Evolutionary conservation across 2,329 filamentous ascomycete species (phyloP), one percentile per base, ranked within the genome.

Genomic region (Penicillium italicum): DNA sequence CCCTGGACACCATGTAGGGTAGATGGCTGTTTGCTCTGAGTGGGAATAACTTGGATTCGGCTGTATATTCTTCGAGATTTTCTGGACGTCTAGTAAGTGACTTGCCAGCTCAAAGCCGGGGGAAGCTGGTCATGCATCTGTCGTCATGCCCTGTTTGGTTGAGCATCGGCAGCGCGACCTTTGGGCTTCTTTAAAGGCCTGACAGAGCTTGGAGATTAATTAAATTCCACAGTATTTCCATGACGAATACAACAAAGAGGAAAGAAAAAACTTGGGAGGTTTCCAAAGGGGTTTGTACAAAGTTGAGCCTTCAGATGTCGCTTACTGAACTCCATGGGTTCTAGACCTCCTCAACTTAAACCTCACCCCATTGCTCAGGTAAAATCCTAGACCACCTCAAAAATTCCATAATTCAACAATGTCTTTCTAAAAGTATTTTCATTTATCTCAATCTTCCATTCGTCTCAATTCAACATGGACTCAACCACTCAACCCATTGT

Each of bases 401-500:
- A 16, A n/a, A 10, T 36, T 20, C 18, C 16, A 26, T 47, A 20
- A 26, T 46, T n/a, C 22, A 9, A 12, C 3, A 43, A 33, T 34
- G 3, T 24, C 30, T 22, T n/a, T 8, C 2, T 26, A 1, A 16
- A 11, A 40, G 8, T 8, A 2, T 16, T 5, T 38, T 22, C 3
- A 6, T 26, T 20, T 16, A 10, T 22, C 16, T 24, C 14, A n/a
- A 4, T 40, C 3, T 40, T 41, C 14, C 18, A n/a, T 38, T 16
- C 16, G 9, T 11, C 9, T 18, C 16, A 20, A 14, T 43, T 4
- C 12, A 26, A 40, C 11, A 60, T 58, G 49, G 51, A 55, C 41
- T 18, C 31, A 26, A 33, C 57, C 14, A 45, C 24, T 11, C 48
- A 53, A 14, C 30, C 50, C 16, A 37, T 67, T 40, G 26, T 66